Conservation (phyloP, 192 early-diverging fungal genomes). For the Mortierella claussenii region DNA sequence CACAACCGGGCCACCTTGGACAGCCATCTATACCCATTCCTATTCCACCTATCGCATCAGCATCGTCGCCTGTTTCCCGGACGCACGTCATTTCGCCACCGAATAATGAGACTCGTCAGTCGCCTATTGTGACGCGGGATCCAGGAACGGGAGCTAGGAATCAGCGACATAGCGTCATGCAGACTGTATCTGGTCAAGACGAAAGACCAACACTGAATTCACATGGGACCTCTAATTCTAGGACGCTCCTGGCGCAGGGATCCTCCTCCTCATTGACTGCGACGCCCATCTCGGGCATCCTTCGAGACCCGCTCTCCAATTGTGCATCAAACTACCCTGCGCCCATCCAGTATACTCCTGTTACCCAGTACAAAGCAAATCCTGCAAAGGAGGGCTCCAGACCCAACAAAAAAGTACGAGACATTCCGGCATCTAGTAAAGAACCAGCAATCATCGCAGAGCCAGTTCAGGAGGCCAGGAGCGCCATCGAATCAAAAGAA, state of each 20-base stretch:
- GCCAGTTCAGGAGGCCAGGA: not conserved
- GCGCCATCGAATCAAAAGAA: not conserved
- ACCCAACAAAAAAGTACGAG: conserved; percentile 22
- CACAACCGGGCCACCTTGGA: not conserved
- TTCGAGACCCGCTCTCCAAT: not conserved
- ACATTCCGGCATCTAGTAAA: conserved; percentile 2
- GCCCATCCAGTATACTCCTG: conserved; percentile 51
- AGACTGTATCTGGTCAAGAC: conserved; percentile 7
- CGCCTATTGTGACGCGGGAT: conserved; percentile 14
- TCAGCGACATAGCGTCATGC: conserved; percentile 1
- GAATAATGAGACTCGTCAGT: not conserved
- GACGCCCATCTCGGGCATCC: not conserved
- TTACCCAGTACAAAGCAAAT: conserved; percentile 43
- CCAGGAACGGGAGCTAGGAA: conserved; percentile 1
- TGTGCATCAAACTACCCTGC: conserved; percentile 17
- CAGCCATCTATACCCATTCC: conserved; percentile 19
- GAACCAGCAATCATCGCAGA: not conserved
- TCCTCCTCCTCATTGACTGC: conserved; percentile 35
- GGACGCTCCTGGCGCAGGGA: conserved; percentile 23
- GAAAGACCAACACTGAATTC: conserved; percentile 7
- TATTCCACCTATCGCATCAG: conserved; percentile 11
- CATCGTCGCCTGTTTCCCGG: conserved; percentile 13
- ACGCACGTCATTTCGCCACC: conserved; percentile 5
- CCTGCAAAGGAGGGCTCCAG: conserved; percentile 20
- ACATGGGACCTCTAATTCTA: conserved; percentile 4